These are phyloP conservation scores for Fusarium compactum DNA, from an alignment of 2,329 filamentous ascomycete genomes.

Conservation along the genomic window DNA sequence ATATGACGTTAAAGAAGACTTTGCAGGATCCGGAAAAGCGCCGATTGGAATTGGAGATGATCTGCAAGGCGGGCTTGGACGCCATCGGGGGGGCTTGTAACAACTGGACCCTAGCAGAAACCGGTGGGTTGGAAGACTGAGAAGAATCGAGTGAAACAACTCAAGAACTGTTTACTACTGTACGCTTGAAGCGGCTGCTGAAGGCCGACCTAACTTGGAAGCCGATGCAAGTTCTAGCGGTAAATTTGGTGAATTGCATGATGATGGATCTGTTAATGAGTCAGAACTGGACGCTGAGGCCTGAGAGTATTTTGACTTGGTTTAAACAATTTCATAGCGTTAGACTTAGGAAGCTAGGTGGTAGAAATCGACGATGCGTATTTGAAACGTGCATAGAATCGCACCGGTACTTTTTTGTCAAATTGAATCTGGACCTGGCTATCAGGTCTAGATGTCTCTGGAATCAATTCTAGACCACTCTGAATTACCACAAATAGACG, in stretches of 20 bases:
- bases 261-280: constrained; percentile 2
- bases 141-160: constrained; percentile 24
- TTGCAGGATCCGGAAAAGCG: constrained; percentile 47
- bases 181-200: constrained; percentile 30
- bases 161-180: constrained; percentile 4
- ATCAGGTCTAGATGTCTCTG: constrained; percentile 28
- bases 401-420: not conserved
- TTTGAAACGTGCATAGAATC: constrained; percentile 3
- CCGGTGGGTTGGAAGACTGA: constrained; percentile 24
- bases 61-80: constrained; percentile 43
- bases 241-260: not conserved
- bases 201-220: not conserved
- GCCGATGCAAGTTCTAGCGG: not conserved
- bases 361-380: constrained; percentile 7
- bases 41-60: constrained; percentile 51
- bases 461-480: constrained; percentile 24
- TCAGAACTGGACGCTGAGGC: not conserved
- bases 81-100: constrained; percentile 34
- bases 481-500: constrained; percentile 21
- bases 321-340: constrained; percentile 1
- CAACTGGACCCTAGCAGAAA: constrained; percentile 37
- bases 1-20: constrained; percentile 40
- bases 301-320: constrained; percentile 4
- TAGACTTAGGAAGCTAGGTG: not conserved
- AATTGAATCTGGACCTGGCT: constrained; percentile 1